Evolutionary conservation across 2,329 filamentous ascomycete species (phyloP).

Genomic region (Pseudogymnoascus sp.): DNA sequence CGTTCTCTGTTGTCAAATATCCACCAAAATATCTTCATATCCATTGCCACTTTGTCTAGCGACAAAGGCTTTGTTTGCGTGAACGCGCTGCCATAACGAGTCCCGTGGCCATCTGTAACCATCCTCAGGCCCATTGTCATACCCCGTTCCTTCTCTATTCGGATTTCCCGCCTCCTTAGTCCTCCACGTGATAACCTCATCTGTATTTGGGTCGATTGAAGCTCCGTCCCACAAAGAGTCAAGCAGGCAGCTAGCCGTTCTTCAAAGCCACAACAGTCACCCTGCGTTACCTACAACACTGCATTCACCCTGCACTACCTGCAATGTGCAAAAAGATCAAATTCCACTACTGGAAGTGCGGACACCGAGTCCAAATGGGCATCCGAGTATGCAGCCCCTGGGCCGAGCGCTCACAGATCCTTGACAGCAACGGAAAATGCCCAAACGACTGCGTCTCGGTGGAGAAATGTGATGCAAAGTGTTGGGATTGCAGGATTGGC

Average conservation of each 20-base stretch:
- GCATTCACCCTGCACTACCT: neutral
- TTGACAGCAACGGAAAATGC: neutral
- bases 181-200: neutral
- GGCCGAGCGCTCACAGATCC: conserved; percentile 1
- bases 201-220: neutral
- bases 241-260: neutral
- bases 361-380: neutral
- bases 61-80: neutral
- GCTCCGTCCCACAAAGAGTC: neutral
- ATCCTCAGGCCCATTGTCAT: neutral
- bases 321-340: neutral
- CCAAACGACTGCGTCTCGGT: neutral
- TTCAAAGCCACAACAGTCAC: neutral
- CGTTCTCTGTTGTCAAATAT: neutral
- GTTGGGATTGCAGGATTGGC: neutral
- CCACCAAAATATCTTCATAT: neutral
- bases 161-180: neutral
- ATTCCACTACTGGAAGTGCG: neutral
- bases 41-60: neutral
- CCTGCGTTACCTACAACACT: neutral
- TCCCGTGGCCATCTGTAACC: neutral
- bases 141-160: neutral
- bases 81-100: neutral
- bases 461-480: neutral
- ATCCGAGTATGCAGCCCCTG: neutral